Percentiles rank a stretch among this genome's conserved stretches.
phyloP scores from a whole-genome alignment of 495 filamentous ascomycete species.

The Penicillium angulare region DNA sequence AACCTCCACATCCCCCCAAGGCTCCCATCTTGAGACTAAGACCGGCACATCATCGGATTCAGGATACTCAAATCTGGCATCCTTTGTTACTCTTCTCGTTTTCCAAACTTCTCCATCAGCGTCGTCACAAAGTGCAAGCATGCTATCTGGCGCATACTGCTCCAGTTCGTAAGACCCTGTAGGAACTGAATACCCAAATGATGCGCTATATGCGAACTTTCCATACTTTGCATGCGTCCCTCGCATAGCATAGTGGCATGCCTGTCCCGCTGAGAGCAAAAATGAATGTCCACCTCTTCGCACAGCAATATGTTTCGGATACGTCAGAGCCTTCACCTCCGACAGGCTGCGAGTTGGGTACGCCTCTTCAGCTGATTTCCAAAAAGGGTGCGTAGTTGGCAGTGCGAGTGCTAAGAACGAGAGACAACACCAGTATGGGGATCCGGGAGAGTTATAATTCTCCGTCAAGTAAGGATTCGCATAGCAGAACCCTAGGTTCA shows the following conservation, averaged over 20 bases:
- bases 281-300: conserved; percentile 66
- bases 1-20: conserved; percentile 63
- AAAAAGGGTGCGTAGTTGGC: conserved; percentile 14
- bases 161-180: conserved; percentile 73
- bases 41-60: conserved; percentile 49
- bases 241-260: conserved; percentile 75
- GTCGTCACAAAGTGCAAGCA: conserved; percentile 74
- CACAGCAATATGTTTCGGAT: conserved; percentile 65
- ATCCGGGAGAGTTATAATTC: conserved; percentile 77
- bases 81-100: conserved; percentile 59
- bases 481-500: conserved; percentile 76
- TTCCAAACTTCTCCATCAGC: conserved; percentile 74
- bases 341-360: conserved; percentile 56
- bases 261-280: conserved; percentile 71
- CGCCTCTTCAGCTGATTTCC: conserved; percentile 59
- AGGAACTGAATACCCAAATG: conserved; percentile 74
- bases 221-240: conserved; percentile 82
- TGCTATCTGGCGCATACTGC: conserved; percentile 70
- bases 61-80: conserved; percentile 54
- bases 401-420: conserved; percentile 66
- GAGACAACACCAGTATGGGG: conserved; percentile 48
- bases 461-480: conserved; percentile 74
- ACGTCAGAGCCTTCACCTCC: conserved; percentile 53
- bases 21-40: conserved; percentile 64
- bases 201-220: conserved; percentile 70